Percentiles rank a stretch among this genome's conserved stretches.
Evolutionary conservation across 768 basidiomycete species (phyloP).

Genomic region (Lactifluus piperatus): DNA sequence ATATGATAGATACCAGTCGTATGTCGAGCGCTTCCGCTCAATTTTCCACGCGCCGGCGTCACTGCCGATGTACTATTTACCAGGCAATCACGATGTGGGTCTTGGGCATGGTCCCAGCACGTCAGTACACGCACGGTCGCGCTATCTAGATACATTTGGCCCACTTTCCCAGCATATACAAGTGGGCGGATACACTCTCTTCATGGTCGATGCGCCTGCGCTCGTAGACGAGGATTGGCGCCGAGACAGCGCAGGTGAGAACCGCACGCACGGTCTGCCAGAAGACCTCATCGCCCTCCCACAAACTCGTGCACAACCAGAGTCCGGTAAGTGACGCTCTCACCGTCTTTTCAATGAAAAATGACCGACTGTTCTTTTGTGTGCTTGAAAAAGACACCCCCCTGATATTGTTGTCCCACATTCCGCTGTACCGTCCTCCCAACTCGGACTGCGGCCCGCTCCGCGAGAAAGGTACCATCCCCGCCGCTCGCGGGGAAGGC

Average conservation of each 20-base stretch:
- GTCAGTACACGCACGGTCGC: conserved; percentile 25
- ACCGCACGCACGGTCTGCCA: conserved; percentile 39
- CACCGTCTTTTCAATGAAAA: conserved; percentile 26
- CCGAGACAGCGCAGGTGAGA: conserved; percentile 34
- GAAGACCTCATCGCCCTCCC: conserved; percentile 8
- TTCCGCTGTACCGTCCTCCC: conserved; percentile 74
- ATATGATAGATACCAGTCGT: conserved; percentile 56
- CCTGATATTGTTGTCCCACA: conserved; percentile 53
- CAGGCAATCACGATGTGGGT: conserved; percentile 89
- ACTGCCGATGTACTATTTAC: conserved; percentile 59
- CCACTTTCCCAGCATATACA: conserved; percentile 53
- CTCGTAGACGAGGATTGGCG: conserved; percentile 66
- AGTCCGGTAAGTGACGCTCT: not conserved
- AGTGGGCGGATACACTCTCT: conserved; percentile 62
- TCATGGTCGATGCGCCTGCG: conserved; percentile 65
- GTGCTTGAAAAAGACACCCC: conserved; percentile 1
- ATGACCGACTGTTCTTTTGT: not conserved
- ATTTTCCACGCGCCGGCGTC: conserved; percentile 50
- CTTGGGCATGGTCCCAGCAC: conserved; percentile 26
- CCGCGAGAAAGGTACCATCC: conserved; percentile 67
- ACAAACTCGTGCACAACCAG: not conserved
- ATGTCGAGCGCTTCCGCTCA: conserved; percentile 54
- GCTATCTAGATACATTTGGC: conserved; percentile 74
- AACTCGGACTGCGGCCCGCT: conserved; percentile 64
- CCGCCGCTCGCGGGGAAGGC: conserved; percentile 64